phyloP scores from a whole-genome alignment of 176 grass and related monocot species.

The Triticum dicoccoides region DNA sequence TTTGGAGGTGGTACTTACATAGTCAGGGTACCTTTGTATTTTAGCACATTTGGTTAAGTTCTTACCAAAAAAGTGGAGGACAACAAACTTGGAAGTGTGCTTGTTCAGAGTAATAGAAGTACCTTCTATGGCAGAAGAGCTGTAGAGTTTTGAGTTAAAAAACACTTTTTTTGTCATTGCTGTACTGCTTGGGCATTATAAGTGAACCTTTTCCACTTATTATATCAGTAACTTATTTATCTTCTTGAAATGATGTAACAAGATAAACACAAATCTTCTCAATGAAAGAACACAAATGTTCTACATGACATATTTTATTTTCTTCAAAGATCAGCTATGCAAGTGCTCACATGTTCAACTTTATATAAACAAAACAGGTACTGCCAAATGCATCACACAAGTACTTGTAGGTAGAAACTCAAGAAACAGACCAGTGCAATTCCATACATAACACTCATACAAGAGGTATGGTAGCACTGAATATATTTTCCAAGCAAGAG shows the following conservation, averaged over 20 bases:
- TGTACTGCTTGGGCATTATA: neutral
- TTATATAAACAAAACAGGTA: neutral
- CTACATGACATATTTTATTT: neutral
- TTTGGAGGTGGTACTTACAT: neutral
- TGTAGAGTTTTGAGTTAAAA: neutral
- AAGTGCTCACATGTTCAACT: constrained; percentile 9
- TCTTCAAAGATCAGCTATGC: neutral
- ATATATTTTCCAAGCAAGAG: constrained; percentile 24
- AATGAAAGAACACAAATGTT: neutral
- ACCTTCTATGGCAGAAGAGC: neutral
- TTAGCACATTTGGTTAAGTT: neutral
- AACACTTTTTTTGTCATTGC: neutral
- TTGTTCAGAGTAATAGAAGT: neutral
- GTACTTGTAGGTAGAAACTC: neutral
- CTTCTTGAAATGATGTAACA: neutral
- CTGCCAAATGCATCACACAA: neutral
- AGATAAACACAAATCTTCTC: neutral
- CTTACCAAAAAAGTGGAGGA: no score
- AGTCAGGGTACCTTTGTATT: neutral
- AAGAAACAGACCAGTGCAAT: neutral
- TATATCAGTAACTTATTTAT: neutral
- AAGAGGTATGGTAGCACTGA: neutral
- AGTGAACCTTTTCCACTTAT: neutral
- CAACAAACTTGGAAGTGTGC: neutral
- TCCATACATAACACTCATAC: neutral